These are phyloP conservation scores for Gossypioides kirkii DNA, from an alignment of 345 rosid species.

Conservation along the genomic window DNA sequence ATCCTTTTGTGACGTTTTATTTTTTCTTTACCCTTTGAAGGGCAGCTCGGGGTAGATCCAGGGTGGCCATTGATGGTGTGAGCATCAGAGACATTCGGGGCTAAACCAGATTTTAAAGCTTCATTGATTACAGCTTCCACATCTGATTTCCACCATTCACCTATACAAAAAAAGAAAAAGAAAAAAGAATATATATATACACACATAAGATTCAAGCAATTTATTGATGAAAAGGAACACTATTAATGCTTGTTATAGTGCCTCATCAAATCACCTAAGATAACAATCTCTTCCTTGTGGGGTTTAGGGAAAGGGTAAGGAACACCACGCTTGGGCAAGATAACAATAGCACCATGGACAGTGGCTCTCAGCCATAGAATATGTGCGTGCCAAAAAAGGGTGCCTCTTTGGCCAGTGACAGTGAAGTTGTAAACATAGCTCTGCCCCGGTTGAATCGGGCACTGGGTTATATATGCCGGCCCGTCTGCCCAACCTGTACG, in stretches of 20 bases:
- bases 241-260: neutral
- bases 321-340: slow-evolving; percentile 73
- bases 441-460: slow-evolving; percentile 80
- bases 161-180: slow-evolving; percentile 15
- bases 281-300: slow-evolving; percentile 44
- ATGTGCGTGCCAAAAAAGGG: slow-evolving; percentile 84
- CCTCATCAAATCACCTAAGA: slow-evolving; percentile 37
- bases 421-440: slow-evolving; percentile 68
- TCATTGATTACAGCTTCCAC: slow-evolving; percentile 67
- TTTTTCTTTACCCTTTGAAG: slow-evolving; percentile 37
- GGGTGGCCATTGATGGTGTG: slow-evolving; percentile 82
- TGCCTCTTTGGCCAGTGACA: slow-evolving; percentile 73
- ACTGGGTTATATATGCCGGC: slow-evolving; percentile 87
- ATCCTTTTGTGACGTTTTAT: too few relatives aligned
- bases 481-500: slow-evolving; percentile 90
- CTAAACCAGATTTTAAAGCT: slow-evolving; percentile 66
- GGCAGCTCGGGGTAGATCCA: slow-evolving; percentile 49
- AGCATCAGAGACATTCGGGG: slow-evolving; percentile 87
- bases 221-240: neutral
- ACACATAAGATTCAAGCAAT: neutral
- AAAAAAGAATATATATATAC: neutral
- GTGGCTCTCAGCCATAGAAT: slow-evolving; percentile 92
- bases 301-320: slow-evolving; percentile 89
- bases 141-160: slow-evolving; percentile 98
- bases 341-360: slow-evolving; percentile 75